phyloP scores from a whole-genome alignment of 768 basidiomycete species.

The Mycena kentingensis region DNA sequence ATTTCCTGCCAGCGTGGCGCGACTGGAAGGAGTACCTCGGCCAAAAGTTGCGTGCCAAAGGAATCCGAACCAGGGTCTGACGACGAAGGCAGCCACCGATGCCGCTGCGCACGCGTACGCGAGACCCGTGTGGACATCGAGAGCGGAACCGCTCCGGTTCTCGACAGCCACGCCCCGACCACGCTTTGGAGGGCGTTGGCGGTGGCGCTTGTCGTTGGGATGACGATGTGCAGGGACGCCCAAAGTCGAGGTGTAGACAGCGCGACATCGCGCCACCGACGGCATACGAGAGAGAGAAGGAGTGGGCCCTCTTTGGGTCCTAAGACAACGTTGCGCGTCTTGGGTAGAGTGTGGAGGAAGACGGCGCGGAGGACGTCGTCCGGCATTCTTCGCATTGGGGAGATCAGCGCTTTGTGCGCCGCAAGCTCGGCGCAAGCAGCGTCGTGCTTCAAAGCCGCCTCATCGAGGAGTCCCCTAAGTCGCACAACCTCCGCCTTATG shows the following conservation, averaged over 20 bases:
- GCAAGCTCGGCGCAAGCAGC: not conserved
- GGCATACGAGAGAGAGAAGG: not conserved
- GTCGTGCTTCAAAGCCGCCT: not conserved
- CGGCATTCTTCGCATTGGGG: not conserved
- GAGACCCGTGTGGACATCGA: no score
- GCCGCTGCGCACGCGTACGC: no score
- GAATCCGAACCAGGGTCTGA: no score
- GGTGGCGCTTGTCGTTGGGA: not conserved
- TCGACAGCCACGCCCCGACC: not conserved
- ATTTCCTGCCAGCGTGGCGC: no score
- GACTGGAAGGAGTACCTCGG: no score
- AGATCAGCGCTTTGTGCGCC: constrained; percentile 1
- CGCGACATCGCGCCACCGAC: not conserved
- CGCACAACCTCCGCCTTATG: not conserved
- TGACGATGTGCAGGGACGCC: not conserved
- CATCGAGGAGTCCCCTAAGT: not conserved
- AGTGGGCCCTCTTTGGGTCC: not conserved
- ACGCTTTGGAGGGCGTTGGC: not conserved
- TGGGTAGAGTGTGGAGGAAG: not conserved
- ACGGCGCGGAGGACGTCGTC: not conserved
- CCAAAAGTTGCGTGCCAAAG: no score
- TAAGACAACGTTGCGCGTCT: not conserved
- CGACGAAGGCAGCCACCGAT: no score
- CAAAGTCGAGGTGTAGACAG: not conserved
- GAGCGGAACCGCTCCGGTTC: not conserved